Conservation (phyloP, 148 eudicot species). For the Rhododendron henanense region DNA sequence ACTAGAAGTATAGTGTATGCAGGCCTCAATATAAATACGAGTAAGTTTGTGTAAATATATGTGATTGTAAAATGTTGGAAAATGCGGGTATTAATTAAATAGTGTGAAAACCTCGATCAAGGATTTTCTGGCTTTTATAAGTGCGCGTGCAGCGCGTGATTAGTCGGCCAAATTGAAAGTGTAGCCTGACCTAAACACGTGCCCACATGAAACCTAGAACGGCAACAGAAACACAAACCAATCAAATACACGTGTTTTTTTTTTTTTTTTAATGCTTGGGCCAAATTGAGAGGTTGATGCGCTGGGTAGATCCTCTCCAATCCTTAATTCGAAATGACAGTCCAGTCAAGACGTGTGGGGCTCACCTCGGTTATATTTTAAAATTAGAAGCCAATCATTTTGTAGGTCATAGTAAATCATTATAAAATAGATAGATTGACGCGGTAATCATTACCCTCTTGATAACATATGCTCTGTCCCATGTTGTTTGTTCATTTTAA, state of each 20-base stretch:
- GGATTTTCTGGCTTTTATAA: not conserved
- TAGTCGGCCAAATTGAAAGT: not conserved
- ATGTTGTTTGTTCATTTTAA: no score
- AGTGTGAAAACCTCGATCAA: not conserved
- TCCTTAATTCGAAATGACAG: not conserved
- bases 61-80: no score
- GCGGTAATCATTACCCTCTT: no score
- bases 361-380: not conserved
- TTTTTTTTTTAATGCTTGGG: not conserved
- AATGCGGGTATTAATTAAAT: not conserved
- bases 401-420: not conserved
- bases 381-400: not conserved
- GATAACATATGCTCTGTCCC: no score
- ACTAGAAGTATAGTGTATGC: rapidly evolving
- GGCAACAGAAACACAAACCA: not conserved
- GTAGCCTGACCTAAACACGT: not conserved
- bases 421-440: no score
- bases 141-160: not conserved
- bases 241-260: not conserved
- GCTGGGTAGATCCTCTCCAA: not conserved
- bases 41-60: no score
- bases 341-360: not conserved
- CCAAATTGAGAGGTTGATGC: not conserved
- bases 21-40: no score
- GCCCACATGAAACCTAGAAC: not conserved